Base-by-base conservation (phyloP, 1,284 basidiomycete species). In the Ceratorhiza oryzae-sativae region DNA sequence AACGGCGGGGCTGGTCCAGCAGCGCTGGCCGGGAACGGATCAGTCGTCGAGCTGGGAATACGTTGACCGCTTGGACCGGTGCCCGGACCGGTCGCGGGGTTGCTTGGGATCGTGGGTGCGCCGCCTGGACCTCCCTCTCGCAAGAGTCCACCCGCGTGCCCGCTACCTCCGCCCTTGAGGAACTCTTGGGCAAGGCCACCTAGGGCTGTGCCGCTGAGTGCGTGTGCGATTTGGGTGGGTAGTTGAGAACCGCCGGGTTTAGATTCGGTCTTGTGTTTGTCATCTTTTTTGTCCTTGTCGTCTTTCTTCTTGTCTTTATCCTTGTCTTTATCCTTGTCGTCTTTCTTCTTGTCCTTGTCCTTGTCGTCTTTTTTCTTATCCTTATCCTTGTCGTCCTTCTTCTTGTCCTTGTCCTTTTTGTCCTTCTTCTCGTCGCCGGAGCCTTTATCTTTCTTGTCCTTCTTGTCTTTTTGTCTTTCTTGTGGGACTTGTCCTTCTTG, bases 171-270 rank as follows among this genome's bases (percentile, higher is more conserved):
- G 18, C 63, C 51, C 2, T 48, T 6, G 20, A 67, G 63, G 63
- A 67, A 67, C 30, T 67, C 63, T 49, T 67, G 63, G 32, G 63
- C 63, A 42, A 67, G 63, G 32, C 63, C 63, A 23, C 63, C 63
- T 32, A 67, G 48, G 32, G 30, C 30, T 15, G 49, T 67, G 1
- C 63, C 63, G 34, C 49, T 55, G 49, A 67, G 63, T 3, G 49
- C 63, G 45, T 67, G 63, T 18, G 63, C 48, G 49, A 67, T 55
- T 20, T 67, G 63, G 20, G 49, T 13, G 3, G 49, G 32, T 25
- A 55, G 48, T 34, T 46, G 60, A 4, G 23, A 25, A 23, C 42
- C n/a, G n/a, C n/a, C 18, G 3, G 60, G 20, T 36, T 67, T 67
- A 51, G 48, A 51, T n/a, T 65, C 48, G 48, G 45, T 48, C 18